These are phyloP conservation scores for Colletotrichum ledebouriae DNA, from an alignment of 2,329 filamentous ascomycete genomes.

Conservation along the genomic window DNA sequence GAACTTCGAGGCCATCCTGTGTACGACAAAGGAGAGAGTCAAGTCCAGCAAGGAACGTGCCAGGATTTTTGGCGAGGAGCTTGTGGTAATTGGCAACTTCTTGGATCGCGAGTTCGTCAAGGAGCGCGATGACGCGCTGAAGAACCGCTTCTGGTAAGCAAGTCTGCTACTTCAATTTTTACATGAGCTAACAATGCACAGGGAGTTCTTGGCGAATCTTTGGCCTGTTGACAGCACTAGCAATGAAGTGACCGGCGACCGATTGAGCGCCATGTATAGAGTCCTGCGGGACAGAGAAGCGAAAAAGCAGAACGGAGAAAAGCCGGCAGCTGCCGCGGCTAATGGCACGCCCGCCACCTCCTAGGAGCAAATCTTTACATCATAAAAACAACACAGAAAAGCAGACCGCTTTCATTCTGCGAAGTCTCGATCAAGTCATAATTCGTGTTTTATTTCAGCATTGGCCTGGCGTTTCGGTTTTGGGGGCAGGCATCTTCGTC, in stretches of 20 bases:
- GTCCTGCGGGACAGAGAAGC: slow-evolving; percentile 54
- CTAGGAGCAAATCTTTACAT: slow-evolving; percentile 30
- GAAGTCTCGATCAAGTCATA: slow-evolving; percentile 34
- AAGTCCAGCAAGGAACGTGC: slow-evolving; percentile 73
- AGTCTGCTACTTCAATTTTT: neutral
- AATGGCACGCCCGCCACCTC: slow-evolving; percentile 42
- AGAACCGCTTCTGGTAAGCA: slow-evolving; percentile 44
- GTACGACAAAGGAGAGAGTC: slow-evolving; percentile 73
- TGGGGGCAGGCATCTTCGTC: slow-evolving; percentile 37
- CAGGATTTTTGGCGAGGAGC: slow-evolving; percentile 70
- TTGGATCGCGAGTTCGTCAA: slow-evolving; percentile 56
- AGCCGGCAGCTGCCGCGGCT: slow-evolving; percentile 28
- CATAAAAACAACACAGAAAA: slow-evolving; percentile 30
- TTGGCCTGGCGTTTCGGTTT: slow-evolving; percentile 44
- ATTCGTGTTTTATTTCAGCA: slow-evolving; percentile 40
- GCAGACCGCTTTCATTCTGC: slow-evolving; percentile 25
- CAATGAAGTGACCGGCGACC: slow-evolving; percentile 58
- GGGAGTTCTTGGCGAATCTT: slow-evolving; percentile 60
- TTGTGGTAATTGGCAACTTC: slow-evolving; percentile 73
- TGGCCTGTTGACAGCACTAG: slow-evolving; percentile 62
- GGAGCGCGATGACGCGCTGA: slow-evolving; percentile 54
- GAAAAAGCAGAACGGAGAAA: slow-evolving; percentile 41
- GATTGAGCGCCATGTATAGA: slow-evolving; percentile 60
- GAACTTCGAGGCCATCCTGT: slow-evolving; percentile 70
- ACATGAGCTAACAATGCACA: slow-evolving; percentile 42